These are phyloP conservation scores for Coprinopsis marcescibilis DNA, from an alignment of 768 basidiomycete genomes.

Conservation along the genomic window DNA sequence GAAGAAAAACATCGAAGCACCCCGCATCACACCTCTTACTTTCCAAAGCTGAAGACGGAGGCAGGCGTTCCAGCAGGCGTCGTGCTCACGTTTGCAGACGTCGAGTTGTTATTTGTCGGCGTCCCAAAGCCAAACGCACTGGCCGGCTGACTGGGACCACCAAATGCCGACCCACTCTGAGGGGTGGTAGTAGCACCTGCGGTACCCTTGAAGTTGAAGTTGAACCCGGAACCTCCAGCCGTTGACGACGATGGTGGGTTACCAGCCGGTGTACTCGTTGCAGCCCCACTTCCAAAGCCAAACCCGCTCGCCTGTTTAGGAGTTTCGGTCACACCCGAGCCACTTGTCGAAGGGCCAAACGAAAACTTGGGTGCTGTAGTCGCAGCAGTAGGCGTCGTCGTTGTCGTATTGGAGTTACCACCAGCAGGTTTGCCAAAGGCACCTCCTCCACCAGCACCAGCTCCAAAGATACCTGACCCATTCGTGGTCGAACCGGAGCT, in stretches of 20 bases:
- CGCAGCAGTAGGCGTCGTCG: neutral
- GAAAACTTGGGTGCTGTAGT: conserved; percentile 11
- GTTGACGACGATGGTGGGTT: neutral
- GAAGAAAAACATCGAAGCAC: no score
- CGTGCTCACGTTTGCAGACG: conserved; percentile 16
- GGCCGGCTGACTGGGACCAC: conserved; percentile 3
- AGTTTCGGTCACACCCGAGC: conserved; percentile 12
- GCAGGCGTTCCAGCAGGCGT: conserved; percentile 25
- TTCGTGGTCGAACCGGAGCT: neutral
- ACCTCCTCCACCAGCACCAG: neutral
- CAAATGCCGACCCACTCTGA: conserved; percentile 15
- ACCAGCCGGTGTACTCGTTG: conserved; percentile 4
- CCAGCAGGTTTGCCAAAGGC: conserved; percentile 12
- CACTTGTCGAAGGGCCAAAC: conserved; percentile 14
- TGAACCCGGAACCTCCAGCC: neutral
- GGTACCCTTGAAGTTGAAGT: conserved; percentile 1
- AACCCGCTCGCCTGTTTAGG: conserved; percentile 20
- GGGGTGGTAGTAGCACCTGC: conserved; percentile 6
- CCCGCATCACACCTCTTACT: no score
- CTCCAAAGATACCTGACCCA: neutral
- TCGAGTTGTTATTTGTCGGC: conserved; percentile 15
- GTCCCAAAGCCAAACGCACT: conserved; percentile 15
- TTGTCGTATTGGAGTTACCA: no score
- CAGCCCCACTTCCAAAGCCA: conserved; percentile 11
- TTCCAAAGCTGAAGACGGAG: no score